These are phyloP conservation scores for Cryphonectria nitschkei DNA, from an alignment of 2,329 filamentous ascomycete species.

Conservation along the genomic window DNA sequence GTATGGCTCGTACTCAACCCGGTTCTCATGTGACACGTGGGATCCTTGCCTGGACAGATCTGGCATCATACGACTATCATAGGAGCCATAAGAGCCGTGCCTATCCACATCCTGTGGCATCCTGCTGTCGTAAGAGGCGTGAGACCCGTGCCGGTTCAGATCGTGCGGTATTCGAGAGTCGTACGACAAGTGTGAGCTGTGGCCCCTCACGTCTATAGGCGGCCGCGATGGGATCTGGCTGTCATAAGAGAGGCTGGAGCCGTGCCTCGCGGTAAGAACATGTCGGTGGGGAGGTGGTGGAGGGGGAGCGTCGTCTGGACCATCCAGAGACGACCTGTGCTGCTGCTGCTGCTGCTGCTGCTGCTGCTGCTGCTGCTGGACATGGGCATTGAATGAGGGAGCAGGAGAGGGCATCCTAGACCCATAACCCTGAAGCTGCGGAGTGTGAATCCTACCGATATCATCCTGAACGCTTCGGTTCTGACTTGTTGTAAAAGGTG, in stretches of 20 bases:
- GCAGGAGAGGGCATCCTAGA: constrained; percentile 45
- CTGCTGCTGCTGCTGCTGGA: constrained; percentile 30
- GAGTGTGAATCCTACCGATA: constrained; percentile 36
- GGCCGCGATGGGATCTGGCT: constrained; percentile 25
- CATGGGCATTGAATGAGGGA: constrained; percentile 40
- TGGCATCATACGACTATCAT: constrained; percentile 26
- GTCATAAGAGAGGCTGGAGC: constrained; percentile 31
- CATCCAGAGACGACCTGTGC: constrained; percentile 35
- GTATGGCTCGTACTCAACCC: constrained; percentile 30
- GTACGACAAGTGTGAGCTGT: constrained; percentile 32
- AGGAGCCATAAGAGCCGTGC: constrained; percentile 30
- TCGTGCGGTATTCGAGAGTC: constrained; percentile 30
- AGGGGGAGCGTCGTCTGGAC: constrained; percentile 69
- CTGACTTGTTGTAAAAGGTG: constrained; percentile 13
- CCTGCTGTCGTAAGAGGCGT: constrained; percentile 28
- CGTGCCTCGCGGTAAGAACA: constrained; percentile 37
- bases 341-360: constrained; percentile 25
- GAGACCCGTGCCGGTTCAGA: constrained; percentile 28
- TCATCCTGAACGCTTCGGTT: constrained; percentile 31
- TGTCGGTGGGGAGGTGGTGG: constrained; percentile 84
- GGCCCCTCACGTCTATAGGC: constrained; percentile 25
- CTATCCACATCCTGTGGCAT: constrained; percentile 17
- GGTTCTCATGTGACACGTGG: constrained; percentile 41
- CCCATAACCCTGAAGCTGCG: constrained; percentile 38
- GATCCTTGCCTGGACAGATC: constrained; percentile 42